Conservation (phyloP, 495 filamentous ascomycete species). For the Aspergillus affinis region DNA sequence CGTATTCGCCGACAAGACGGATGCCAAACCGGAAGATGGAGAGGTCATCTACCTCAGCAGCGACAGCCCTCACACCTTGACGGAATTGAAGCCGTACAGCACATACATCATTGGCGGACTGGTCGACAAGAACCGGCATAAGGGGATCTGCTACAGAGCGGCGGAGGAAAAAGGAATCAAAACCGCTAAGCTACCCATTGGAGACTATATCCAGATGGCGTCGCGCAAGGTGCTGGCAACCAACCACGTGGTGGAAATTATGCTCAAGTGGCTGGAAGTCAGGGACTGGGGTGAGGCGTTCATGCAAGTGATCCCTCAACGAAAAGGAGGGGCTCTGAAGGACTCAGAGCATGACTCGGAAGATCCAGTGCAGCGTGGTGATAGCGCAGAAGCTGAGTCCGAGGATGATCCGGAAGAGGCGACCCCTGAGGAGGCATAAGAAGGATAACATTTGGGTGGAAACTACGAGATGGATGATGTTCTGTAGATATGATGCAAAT, state of each 20-base stretch:
- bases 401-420: conserved; percentile 22
- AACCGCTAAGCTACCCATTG: conserved; percentile 89
- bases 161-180: conserved; percentile 72
- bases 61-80: conserved; percentile 79
- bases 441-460: background rate
- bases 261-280: conserved; percentile 84
- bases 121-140: conserved; percentile 93
- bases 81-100: conserved; percentile 75
- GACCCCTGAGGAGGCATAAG: conserved; percentile 7
- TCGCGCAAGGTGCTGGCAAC: conserved; percentile 81
- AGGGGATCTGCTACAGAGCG: conserved; percentile 85
- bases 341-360: conserved; percentile 8
- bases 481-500: background rate
- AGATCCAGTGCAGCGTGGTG: conserved; percentile 14
- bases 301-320: conserved; percentile 75
- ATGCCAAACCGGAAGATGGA: conserved; percentile 45
- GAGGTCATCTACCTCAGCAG: conserved; percentile 84
- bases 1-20: conserved; percentile 44
- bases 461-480: too few species aligned
- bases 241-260: conserved; percentile 96
- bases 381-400: conserved; percentile 26
- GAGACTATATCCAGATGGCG: conserved; percentile 85
- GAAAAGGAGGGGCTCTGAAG: conserved; percentile 71
- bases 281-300: conserved; percentile 92
- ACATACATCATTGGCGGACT: conserved; percentile 93